Percentiles rank a stretch among this genome's conserved stretches.
These are phyloP conservation scores for Populus hybrid DNA, from an alignment of 441 rosid genomes.

Conservation along the genomic window DNA sequence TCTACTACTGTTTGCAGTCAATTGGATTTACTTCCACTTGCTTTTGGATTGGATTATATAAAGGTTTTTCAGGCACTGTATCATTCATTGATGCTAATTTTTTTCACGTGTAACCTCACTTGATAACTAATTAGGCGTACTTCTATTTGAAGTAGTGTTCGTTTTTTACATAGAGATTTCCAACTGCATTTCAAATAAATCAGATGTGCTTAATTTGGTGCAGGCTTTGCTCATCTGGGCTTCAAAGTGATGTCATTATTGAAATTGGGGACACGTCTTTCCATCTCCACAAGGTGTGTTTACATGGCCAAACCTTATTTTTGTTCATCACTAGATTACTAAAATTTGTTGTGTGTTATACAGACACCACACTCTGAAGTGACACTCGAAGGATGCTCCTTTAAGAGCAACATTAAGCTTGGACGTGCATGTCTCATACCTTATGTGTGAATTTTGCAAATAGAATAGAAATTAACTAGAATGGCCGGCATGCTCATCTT, in stretches of 20 bases:
- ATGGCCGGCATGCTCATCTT: background rate
- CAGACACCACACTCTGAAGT: background rate
- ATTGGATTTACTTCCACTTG: background rate
- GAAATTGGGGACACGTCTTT: conserved; percentile 70
- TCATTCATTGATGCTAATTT: background rate
- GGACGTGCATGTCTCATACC: background rate
- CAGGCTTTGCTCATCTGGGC: conserved; percentile 85
- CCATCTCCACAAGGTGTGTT: conserved; percentile 76
- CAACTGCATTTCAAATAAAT: background rate
- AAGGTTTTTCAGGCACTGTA: background rate
- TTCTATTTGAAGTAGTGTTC: background rate
- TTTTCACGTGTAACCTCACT: background rate
- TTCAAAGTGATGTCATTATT: conserved; percentile 70
- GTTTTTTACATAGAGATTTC: background rate
- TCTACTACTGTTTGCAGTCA: background rate
- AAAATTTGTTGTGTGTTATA: background rate
- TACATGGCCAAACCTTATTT: conserved; percentile 12
- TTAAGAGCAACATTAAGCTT: background rate
- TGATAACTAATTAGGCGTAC: background rate
- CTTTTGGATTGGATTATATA: background rate
- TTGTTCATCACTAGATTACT: background rate
- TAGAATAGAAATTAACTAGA: background rate
- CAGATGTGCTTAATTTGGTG: conserved; percentile 10
- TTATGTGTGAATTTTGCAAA: background rate
- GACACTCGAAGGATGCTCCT: background rate